A percentile compares a stretch with the other conserved stretches of the same genome.
These are phyloP conservation scores for Protea cynaroides DNA, from an alignment of 164 flowering plant species.

Conservation along the genomic window DNA sequence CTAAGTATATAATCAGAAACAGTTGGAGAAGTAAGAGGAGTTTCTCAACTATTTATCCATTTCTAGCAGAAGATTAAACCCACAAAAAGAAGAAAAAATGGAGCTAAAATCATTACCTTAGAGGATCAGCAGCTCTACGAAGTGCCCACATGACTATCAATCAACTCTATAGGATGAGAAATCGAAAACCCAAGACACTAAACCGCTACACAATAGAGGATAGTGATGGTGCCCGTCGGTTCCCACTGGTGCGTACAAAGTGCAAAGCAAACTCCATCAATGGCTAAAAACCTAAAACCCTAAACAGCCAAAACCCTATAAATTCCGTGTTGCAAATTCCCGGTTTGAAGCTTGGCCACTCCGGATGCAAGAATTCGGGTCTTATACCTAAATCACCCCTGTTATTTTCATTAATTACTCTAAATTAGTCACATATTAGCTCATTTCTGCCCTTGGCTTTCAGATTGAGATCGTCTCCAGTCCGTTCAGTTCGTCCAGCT, in stretches of 20 bases:
- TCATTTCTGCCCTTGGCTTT: no score
- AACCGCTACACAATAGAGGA: no score
- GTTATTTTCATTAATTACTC: no score
- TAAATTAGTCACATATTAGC: no score
- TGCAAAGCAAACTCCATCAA: neutral
- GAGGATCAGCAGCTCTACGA: slow-evolving; percentile 45
- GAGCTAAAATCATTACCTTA: slow-evolving; percentile 30
- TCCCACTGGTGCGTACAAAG: neutral
- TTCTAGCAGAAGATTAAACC: neutral
- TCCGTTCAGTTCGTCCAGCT: no score
- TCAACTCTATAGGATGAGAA: neutral
- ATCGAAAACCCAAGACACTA: slow-evolving; percentile 3
- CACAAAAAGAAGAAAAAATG: neutral
- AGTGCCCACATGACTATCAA: slow-evolving; percentile 50
- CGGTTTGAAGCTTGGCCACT: neutral
- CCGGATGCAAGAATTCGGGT: neutral
- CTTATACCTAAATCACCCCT: neutral
- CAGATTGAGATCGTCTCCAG: no score
- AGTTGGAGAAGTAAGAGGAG: neutral
- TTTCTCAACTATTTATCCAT: neutral
- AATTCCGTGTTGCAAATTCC: neutral
- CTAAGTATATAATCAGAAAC: no score
- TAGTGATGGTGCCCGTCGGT: no score
- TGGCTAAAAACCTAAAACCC: slow-evolving; percentile 4
- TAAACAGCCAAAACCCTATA: neutral